These are phyloP conservation scores for Nakazawaea ishiwadae DNA, from an alignment of 805 yeast species.

Conservation along the genomic window DNA sequence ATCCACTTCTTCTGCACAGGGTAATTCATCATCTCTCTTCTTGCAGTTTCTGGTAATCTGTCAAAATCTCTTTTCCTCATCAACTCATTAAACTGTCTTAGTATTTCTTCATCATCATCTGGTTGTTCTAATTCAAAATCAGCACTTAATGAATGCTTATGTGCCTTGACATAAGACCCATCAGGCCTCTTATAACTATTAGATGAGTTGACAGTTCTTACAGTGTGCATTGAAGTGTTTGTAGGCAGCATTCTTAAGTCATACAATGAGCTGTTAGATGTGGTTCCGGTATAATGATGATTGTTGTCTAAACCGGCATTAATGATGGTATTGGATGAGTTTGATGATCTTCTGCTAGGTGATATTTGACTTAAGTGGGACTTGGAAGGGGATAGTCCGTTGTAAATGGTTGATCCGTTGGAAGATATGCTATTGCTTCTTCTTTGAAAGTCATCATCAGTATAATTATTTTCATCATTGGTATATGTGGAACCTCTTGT, in stretches of 20 bases:
- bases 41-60: conserved; percentile 58
- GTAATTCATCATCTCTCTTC: conserved; percentile 70
- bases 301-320: conserved; percentile 6
- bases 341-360: conserved; percentile 2
- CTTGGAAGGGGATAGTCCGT: conserved; percentile 8
- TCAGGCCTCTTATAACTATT: conserved; percentile 11
- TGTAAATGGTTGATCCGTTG: conserved; percentile 2
- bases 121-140: conserved; percentile 63
- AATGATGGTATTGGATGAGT: background rate
- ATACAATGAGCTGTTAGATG: conserved; percentile 1
- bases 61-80: conserved; percentile 81
- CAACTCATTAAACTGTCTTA: conserved; percentile 68
- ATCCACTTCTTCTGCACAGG: conserved; percentile 84
- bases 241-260: conserved; percentile 12
- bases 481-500: conserved; percentile 5
- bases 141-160: conserved; percentile 31
- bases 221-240: conserved; percentile 20
- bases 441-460: background rate
- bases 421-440: conserved; percentile 11
- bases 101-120: conserved; percentile 57
- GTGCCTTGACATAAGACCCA: conserved; percentile 22
- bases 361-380: conserved; percentile 1
- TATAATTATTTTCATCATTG: conserved; percentile 2
- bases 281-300: conserved; percentile 10
- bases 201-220: conserved; percentile 12